Percentiles rank a stretch among this genome's conserved stretches.
These are phyloP conservation scores for Euphrasia confusa DNA, from an alignment of 257 asterid species.

Conservation along the genomic window DNA sequence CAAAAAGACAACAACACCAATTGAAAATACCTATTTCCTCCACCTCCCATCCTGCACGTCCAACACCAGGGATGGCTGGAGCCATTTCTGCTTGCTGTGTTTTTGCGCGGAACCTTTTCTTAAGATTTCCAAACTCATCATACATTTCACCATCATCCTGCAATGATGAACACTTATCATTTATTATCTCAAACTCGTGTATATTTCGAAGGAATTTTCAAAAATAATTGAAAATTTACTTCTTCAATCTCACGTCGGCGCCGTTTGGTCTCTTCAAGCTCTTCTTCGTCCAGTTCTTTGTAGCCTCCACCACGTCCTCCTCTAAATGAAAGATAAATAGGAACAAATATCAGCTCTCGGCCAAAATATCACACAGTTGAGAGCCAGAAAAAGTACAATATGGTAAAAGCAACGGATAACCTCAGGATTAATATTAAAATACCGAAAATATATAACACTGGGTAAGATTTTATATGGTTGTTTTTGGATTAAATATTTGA, in stretches of 20 bases:
- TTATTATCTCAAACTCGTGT: neutral
- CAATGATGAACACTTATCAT: constrained; percentile 19
- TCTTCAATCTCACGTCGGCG: constrained; percentile 92
- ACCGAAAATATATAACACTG: neutral
- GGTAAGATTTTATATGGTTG: neutral
- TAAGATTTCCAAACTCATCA: constrained; percentile 97
- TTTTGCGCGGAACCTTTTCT: constrained; percentile 93
- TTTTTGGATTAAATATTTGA: neutral
- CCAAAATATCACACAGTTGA: constrained; percentile 7
- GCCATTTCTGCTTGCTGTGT: constrained; percentile 66
- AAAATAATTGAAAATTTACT: constrained; percentile 37
- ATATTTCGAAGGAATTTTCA: constrained; percentile 10
- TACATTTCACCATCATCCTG: constrained; percentile 99
- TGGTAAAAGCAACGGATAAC: neutral
- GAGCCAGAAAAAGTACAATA: neutral
- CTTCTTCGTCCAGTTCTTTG: constrained; percentile 97
- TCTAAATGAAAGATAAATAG: constrained; percentile 35
- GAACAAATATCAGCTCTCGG: constrained; percentile 21
- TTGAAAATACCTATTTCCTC: constrained; percentile 68
- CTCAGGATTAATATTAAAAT: constrained; percentile 2
- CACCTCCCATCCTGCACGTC: constrained; percentile 99
- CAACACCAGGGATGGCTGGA: constrained; percentile 70
- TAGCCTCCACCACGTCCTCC: constrained; percentile 99
- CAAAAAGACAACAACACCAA: constrained; percentile 9
- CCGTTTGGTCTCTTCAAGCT: constrained; percentile 85